Percentiles rank a stretch among this genome's conserved stretches.
These are phyloP conservation scores for Malassezia dermatis DNA, from an alignment of 1,284 basidiomycete species.

Conservation along the genomic window DNA sequence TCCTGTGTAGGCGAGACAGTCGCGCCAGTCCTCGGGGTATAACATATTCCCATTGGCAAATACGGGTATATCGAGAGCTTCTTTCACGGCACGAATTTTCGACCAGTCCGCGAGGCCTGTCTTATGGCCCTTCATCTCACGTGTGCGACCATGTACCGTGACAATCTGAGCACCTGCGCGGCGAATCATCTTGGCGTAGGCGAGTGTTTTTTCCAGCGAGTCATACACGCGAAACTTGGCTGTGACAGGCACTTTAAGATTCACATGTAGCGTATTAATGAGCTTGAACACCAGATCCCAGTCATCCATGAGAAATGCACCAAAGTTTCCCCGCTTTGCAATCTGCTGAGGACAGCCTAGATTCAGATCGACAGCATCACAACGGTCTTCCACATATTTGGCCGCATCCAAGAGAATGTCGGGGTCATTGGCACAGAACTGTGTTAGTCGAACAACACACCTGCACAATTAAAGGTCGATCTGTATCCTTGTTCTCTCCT, in stretches of 20 bases:
- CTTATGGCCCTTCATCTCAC: slow-evolving; percentile 77
- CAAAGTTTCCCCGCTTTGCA: slow-evolving; percentile 74
- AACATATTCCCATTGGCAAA: slow-evolving; percentile 97
- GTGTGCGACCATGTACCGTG: slow-evolving; percentile 79
- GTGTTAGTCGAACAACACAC: background rate
- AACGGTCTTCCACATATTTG: slow-evolving; percentile 31
- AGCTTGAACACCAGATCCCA: slow-evolving; percentile 59
- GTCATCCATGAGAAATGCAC: slow-evolving; percentile 83
- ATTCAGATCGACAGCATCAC: slow-evolving; percentile 86
- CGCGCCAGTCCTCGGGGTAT: slow-evolving; percentile 66
- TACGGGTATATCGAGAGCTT: slow-evolving; percentile 78
- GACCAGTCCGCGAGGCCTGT: slow-evolving; percentile 66
- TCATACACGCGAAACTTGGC: slow-evolving; percentile 92
- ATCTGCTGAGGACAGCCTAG: slow-evolving; percentile 88
- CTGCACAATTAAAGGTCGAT: slow-evolving; percentile 81
- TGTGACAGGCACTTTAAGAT: slow-evolving; percentile 78
- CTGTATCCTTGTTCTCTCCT: slow-evolving; percentile 49
- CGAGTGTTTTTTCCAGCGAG: slow-evolving; percentile 72
- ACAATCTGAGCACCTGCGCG: slow-evolving; percentile 87
- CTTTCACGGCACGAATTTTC: slow-evolving; percentile 75
- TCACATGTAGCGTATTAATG: slow-evolving; percentile 54
- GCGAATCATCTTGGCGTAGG: slow-evolving; percentile 90
- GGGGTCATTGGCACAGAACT: slow-evolving; percentile 84
- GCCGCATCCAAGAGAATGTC: slow-evolving; percentile 54
- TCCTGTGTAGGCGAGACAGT: slow-evolving; percentile 69